These are phyloP conservation scores for Microbotryum scabiosae DNA, from an alignment of 1,284 basidiomycete genomes.

Conservation along the genomic window DNA sequence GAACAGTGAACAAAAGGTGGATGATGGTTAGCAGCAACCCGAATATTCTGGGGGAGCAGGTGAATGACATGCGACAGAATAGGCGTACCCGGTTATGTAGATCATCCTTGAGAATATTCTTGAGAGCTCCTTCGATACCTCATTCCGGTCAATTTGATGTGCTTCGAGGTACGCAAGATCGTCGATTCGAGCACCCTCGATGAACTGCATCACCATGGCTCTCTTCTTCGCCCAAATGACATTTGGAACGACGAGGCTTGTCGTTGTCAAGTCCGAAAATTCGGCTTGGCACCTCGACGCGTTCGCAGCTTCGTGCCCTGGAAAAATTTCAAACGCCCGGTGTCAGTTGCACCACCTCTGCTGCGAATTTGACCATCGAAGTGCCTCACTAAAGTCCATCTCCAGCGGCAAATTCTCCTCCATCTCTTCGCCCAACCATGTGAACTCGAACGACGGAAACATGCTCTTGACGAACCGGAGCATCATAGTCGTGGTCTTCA, in stretches of 20 bases:
- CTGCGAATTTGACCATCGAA: not conserved
- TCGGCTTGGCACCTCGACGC: slow-evolving; percentile 62
- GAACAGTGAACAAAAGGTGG: slow-evolving; percentile 36
- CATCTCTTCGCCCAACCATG: slow-evolving; percentile 91
- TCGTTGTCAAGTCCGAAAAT: slow-evolving; percentile 59
- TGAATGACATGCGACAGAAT: not conserved
- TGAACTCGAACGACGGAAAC: slow-evolving; percentile 78
- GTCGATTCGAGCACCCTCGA: slow-evolving; percentile 79
- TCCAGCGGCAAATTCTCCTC: slow-evolving; percentile 69
- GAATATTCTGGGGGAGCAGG: too few relatives aligned
- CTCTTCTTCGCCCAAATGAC: slow-evolving; percentile 75
- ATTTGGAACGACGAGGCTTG: slow-evolving; percentile 80
- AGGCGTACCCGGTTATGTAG: slow-evolving; percentile 72
- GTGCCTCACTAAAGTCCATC: slow-evolving; percentile 63
- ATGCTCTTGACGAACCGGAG: slow-evolving; percentile 76
- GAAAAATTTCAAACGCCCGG: slow-evolving; percentile 10
- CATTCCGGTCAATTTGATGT: slow-evolving; percentile 75
- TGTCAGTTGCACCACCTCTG: not conserved
- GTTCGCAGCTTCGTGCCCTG: slow-evolving; percentile 76
- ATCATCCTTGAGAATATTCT: slow-evolving; percentile 90
- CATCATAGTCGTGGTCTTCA: slow-evolving; percentile 43
- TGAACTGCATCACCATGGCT: slow-evolving; percentile 87
- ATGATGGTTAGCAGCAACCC: too few relatives aligned
- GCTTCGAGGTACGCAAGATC: slow-evolving; percentile 75
- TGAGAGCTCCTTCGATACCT: slow-evolving; percentile 35